A percentile compares a stretch with the other conserved stretches of the same genome.
Evolutionary conservation across 192 early-diverging fungal species (phyloP).

Genomic region (Mortierella claussenii): DNA sequence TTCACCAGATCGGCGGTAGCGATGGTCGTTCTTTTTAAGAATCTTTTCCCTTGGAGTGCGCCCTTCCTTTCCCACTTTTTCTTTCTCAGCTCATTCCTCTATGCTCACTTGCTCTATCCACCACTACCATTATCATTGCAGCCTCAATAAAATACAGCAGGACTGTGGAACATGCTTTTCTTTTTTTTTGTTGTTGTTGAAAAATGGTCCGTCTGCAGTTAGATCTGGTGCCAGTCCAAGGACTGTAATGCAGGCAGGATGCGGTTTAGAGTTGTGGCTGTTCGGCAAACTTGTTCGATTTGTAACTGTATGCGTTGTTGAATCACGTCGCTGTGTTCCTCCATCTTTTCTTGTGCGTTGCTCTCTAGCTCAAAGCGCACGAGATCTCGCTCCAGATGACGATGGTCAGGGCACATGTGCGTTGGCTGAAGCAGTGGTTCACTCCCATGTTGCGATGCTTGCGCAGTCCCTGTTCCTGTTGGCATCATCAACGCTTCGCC

Average conservation of each 20-base stretch:
- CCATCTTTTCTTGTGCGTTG: background rate
- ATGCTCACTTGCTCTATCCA: too few species aligned
- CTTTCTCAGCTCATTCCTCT: too few species aligned
- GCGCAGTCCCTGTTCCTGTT: too few species aligned
- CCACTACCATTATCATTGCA: too few species aligned
- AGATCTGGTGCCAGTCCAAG: constrained; percentile 48
- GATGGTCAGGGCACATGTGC: background rate
- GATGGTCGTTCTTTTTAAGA: too few species aligned
- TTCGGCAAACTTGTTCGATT: constrained; percentile 3
- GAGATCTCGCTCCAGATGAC: background rate
- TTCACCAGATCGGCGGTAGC: constrained; percentile 43
- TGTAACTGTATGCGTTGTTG: background rate
- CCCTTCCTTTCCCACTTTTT: too few species aligned
- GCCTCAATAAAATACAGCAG: background rate
- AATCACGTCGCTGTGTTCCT: background rate
- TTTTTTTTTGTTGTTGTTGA: constrained; percentile 13
- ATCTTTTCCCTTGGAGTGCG: too few species aligned
- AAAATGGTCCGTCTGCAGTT: too few species aligned
- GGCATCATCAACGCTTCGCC: too few species aligned
- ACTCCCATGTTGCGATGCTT: too few species aligned
- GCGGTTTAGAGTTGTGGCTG: constrained; percentile 7
- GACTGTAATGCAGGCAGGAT: constrained; percentile 1
- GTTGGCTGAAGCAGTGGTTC: too few species aligned
- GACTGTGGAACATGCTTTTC: background rate
- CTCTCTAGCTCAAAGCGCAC: background rate